Evolutionary conservation across 1,284 basidiomycete species (phyloP).

Genomic region (Apiotrichum porosum): DNA sequence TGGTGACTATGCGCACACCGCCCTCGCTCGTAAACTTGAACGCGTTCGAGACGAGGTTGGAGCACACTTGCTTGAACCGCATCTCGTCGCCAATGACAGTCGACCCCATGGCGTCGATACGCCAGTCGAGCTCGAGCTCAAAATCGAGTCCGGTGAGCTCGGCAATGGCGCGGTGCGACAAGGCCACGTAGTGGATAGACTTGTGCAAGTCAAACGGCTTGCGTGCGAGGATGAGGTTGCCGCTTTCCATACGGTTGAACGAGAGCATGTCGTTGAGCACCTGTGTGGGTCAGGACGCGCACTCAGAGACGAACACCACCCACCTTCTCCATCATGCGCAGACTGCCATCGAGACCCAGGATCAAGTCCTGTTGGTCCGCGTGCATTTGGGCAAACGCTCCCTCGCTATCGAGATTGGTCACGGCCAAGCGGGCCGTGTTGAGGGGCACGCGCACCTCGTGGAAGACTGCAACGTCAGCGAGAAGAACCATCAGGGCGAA

Average conservation of each 20-base stretch:
- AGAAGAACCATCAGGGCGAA: not conserved
- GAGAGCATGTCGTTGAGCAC: slow-evolving; percentile 77
- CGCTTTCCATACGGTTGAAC: slow-evolving; percentile 51
- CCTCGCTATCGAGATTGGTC: slow-evolving; percentile 75
- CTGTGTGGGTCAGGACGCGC: slow-evolving; percentile 5
- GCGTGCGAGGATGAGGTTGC: slow-evolving; percentile 35
- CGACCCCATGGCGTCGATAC: slow-evolving; percentile 62
- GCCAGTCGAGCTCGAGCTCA: slow-evolving; percentile 63
- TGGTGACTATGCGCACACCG: slow-evolving; percentile 42
- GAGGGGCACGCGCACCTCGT: slow-evolving; percentile 78
- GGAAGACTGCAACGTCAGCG: slow-evolving; percentile 35
- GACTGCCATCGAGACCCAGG: slow-evolving; percentile 62
- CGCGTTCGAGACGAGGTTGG: slow-evolving; percentile 49
- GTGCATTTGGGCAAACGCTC: slow-evolving; percentile 36
- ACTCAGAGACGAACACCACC: not conserved
- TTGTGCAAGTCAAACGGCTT: slow-evolving; percentile 78
- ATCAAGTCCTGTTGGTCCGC: slow-evolving; percentile 44
- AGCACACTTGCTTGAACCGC: slow-evolving; percentile 69
- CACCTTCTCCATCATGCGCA: slow-evolving; percentile 64
- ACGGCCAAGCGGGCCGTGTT: slow-evolving; percentile 83
- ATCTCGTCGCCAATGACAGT: slow-evolving; percentile 55
- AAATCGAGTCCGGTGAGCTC: slow-evolving; percentile 66
- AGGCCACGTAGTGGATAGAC: slow-evolving; percentile 71
- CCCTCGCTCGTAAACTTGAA: slow-evolving; percentile 69
- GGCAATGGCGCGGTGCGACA: slow-evolving; percentile 69